phyloP scores from a whole-genome alignment of 1,284 basidiomycete genomes.

The Termitomyces sp. region DNA sequence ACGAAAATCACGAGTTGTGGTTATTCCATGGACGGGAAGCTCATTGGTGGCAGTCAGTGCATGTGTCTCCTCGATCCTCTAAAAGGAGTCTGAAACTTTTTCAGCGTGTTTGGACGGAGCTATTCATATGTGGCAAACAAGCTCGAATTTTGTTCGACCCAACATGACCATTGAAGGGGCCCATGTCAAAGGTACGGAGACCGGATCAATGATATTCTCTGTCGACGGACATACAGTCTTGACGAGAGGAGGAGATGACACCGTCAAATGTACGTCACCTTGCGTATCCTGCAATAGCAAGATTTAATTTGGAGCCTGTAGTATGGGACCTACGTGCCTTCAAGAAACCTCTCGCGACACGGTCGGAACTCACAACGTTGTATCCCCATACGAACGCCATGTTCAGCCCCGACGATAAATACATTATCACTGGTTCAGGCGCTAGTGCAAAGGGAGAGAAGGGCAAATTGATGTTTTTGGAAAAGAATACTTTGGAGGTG shows the following conservation, averaged over 20 bases:
- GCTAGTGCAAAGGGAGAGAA: slow-evolving; percentile 58
- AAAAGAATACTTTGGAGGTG: slow-evolving; percentile 62
- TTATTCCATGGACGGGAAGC: slow-evolving; percentile 81
- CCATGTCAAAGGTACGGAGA: slow-evolving; percentile 79
- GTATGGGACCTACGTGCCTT: slow-evolving; percentile 93
- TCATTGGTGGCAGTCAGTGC: slow-evolving; percentile 78
- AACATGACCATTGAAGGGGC: slow-evolving; percentile 82
- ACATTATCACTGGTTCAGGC: slow-evolving; percentile 78
- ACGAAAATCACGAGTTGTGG: slow-evolving; percentile 88
- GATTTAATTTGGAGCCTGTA: slow-evolving; percentile 29
- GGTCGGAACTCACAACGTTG: slow-evolving; percentile 62
- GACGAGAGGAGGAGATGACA: slow-evolving; percentile 89
- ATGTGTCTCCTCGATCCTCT: slow-evolving; percentile 4
- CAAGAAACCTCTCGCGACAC: slow-evolving; percentile 78
- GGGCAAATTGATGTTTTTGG: slow-evolving; percentile 74
- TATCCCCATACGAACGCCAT: slow-evolving; percentile 90
- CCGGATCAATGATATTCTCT: slow-evolving; percentile 80
- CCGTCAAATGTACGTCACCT: slow-evolving; percentile 78
- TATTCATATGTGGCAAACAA: slow-evolving; percentile 90
- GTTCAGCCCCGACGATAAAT: slow-evolving; percentile 89
- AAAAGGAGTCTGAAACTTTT: slow-evolving; percentile 15
- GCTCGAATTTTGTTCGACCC: slow-evolving; percentile 87
- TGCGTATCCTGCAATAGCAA: not conserved
- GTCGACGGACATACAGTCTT: slow-evolving; percentile 78
- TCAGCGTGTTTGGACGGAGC: slow-evolving; percentile 87